These are phyloP conservation scores for Schizochytrium sp. DNA, from an alignment of 108 stramenopile species.

Conservation along the genomic window DNA sequence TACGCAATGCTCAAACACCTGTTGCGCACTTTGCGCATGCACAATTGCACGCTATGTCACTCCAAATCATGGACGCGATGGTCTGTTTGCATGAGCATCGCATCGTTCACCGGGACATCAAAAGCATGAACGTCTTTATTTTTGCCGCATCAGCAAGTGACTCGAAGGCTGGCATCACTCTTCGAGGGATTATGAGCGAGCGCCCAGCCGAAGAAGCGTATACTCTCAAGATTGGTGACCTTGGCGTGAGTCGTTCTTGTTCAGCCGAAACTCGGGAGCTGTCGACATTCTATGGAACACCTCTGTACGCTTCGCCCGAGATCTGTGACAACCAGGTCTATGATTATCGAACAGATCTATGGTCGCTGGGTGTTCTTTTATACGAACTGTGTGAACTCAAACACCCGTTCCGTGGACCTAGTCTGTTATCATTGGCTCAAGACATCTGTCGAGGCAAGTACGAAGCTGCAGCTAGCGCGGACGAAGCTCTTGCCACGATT, in stretches of 20 bases:
- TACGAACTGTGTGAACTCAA: constrained; percentile 26
- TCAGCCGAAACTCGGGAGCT: constrained; percentile 21
- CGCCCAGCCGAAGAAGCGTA: background rate
- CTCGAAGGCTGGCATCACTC: background rate
- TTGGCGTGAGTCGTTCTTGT: constrained; percentile 23
- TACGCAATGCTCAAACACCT: background rate
- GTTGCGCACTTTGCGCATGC: background rate
- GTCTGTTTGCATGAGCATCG: constrained; percentile 16
- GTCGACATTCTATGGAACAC: constrained; percentile 34
- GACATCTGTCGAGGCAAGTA: background rate
- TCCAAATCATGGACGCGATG: constrained; percentile 22
- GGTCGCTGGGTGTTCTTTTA: constrained; percentile 29
- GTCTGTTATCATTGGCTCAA: background rate
- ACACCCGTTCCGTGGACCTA: constrained; percentile 21
- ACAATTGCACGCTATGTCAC: background rate
- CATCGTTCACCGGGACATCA: constrained; percentile 37
- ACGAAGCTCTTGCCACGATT: background rate
- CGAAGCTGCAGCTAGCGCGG: background rate
- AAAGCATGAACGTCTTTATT: constrained; percentile 13
- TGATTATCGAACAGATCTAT: constrained; percentile 31
- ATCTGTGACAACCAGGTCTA: constrained; percentile 25
- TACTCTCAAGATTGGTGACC: constrained; percentile 23
- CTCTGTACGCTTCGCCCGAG: constrained; percentile 33
- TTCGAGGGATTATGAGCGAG: background rate
- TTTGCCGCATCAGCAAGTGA: background rate